These are phyloP conservation scores for Leishmania arabica DNA, from an alignment of 208 protist species.

Conservation along the genomic window DNA sequence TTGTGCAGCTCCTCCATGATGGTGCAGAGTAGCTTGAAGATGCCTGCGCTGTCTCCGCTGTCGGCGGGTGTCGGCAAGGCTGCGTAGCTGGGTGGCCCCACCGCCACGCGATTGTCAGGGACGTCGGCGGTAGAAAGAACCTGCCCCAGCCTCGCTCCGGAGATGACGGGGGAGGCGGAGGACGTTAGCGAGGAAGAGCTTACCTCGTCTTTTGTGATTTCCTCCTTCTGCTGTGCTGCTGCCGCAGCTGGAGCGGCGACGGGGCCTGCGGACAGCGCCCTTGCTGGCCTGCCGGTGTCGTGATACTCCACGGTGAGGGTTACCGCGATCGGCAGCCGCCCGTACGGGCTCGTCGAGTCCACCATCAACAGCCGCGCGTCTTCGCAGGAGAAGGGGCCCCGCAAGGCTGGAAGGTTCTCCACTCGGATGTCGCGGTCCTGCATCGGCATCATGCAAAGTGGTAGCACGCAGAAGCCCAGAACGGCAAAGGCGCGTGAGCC, in stretches of 20 bases:
- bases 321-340: constrained; percentile 66
- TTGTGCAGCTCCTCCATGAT: constrained; percentile 88
- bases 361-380: constrained; percentile 87
- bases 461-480: constrained; percentile 87
- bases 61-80: not conserved
- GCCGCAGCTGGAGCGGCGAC: not conserved
- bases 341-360: constrained; percentile 79
- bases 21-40: constrained; percentile 83
- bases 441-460: constrained; percentile 89
- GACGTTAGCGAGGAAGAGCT: constrained; percentile 7
- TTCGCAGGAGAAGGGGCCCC: constrained; percentile 84
- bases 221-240: constrained; percentile 5
- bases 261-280: constrained; percentile 3
- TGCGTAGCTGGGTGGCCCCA: not conserved
- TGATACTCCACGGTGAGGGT: constrained; percentile 83
- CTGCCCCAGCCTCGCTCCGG: constrained; percentile 3
- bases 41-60: constrained; percentile 23
- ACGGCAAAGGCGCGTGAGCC: constrained; percentile 50
- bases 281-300: constrained; percentile 40
- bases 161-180: not conserved
- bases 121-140: constrained; percentile 30
- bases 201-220: constrained; percentile 18
- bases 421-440: constrained; percentile 80
- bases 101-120: not conserved
- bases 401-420: constrained; percentile 80